Percentiles rank a stretch among this genome's conserved stretches.
phyloP scores from a whole-genome alignment of 1,284 basidiomycete species.

The Chiua sp. region DNA sequence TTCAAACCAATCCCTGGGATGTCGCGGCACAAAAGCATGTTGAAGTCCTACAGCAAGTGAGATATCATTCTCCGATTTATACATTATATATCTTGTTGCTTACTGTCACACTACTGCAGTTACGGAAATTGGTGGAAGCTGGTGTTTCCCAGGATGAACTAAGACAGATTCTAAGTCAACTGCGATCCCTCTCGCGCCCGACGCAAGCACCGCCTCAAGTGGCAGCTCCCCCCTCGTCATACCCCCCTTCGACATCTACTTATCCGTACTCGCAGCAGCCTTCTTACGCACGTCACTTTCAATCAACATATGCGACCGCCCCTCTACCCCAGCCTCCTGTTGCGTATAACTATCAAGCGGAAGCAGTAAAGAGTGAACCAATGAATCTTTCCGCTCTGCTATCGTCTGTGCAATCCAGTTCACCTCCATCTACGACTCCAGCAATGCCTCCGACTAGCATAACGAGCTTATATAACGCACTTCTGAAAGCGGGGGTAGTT shows the following conservation, averaged over 20 bases:
- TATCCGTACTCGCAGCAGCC: conserved; percentile 38
- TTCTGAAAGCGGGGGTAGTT: conserved; percentile 79
- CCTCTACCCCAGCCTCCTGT: conserved; percentile 16
- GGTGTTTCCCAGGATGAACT: conserved; percentile 84
- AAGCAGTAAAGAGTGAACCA: conserved; percentile 36
- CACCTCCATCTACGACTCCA: conserved; percentile 33
- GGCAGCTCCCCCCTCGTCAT: conserved; percentile 27
- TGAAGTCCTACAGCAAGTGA: conserved; percentile 74
- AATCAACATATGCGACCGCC: conserved; percentile 20
- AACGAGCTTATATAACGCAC: conserved; percentile 63
- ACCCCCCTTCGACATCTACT: conserved; percentile 35
- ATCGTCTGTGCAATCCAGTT: conserved; percentile 27
- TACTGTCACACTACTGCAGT: conserved; percentile 45
- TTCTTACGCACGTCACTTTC: conserved; percentile 28
- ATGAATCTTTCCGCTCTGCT: conserved; percentile 35
- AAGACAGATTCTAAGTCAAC: conserved; percentile 77
- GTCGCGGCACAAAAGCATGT: conserved; percentile 66
- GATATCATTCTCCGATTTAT: conserved; percentile 22
- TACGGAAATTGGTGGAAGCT: conserved; percentile 77
- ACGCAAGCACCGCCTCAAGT: conserved; percentile 42
- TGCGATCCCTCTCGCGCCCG: conserved; percentile 67
- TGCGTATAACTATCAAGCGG: conserved; percentile 29
- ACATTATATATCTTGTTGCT: conserved; percentile 16
- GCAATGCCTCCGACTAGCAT: conserved; percentile 49
- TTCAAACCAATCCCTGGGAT: conserved; percentile 74